phyloP scores from a whole-genome alignment of 306 rosid species.

The Oemleria cerasiformis region DNA sequence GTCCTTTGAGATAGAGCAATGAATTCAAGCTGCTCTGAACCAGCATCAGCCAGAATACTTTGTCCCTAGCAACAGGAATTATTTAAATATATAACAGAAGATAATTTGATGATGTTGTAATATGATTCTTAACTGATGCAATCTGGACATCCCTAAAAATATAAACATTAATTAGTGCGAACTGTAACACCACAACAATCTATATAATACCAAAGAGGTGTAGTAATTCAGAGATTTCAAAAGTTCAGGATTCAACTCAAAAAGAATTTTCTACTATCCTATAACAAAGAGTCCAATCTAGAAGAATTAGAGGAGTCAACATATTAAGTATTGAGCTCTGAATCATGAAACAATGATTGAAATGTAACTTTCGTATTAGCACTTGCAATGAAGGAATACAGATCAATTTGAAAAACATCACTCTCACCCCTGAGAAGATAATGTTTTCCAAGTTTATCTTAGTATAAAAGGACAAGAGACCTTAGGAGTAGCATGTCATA shows the following conservation, averaged over 20 bases:
- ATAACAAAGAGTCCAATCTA: neutral
- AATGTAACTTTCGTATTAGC: neutral
- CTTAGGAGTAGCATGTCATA: neutral
- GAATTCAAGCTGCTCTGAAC: conserved; percentile 30
- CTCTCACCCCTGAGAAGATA: neutral
- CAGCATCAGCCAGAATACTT: conserved; percentile 30
- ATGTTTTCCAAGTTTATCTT: neutral
- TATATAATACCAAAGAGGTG: neutral
- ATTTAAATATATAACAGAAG: neutral
- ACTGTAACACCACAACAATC: neutral
- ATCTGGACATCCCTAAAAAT: neutral
- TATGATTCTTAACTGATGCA: neutral
- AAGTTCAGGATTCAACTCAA: neutral
- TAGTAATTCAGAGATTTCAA: neutral
- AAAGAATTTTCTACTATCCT: neutral
- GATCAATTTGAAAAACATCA: neutral
- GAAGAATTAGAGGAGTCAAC: neutral
- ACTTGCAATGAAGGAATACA: neutral
- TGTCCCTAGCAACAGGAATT: conserved; percentile 14
- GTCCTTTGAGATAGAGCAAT: conserved; percentile 33
- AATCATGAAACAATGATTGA: neutral
- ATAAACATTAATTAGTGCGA: neutral
- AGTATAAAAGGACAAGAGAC: neutral
- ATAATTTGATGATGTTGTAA: neutral
- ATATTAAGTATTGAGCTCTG: neutral